Evolutionary conservation across 257 asterid species (phyloP).

Genomic region (Prunella vulgaris): DNA sequence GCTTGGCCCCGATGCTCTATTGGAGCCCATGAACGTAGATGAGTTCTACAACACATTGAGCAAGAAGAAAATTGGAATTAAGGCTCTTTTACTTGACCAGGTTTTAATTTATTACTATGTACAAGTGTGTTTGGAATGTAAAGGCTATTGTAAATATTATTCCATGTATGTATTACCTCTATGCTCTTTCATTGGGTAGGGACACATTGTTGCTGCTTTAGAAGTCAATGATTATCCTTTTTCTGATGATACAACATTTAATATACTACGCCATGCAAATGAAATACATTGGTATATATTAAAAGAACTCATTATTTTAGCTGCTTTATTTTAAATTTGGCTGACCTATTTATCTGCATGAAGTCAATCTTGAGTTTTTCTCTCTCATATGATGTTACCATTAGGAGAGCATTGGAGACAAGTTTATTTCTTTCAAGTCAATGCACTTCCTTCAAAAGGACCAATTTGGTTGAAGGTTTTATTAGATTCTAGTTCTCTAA

Average conservation of each 20-base stretch:
- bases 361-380: neutral
- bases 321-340: neutral
- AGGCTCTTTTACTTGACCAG: conserved; percentile 99
- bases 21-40: conserved; percentile 66
- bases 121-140: neutral
- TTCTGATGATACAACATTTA: neutral
- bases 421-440: neutral
- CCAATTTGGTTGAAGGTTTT: too few species aligned
- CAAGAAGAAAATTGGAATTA: conserved; percentile 87
- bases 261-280: neutral
- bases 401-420: neutral
- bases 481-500: too few species aligned
- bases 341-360: neutral
- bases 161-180: neutral
- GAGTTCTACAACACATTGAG: conserved; percentile 55
- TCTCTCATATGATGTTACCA: neutral
- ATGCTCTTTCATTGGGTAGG: neutral
- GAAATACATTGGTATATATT: neutral
- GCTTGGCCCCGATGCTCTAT: conserved; percentile 97
- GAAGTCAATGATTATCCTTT: neutral
- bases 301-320: conserved; percentile 2
- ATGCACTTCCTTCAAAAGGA: neutral
- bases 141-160: neutral
- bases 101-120: conserved; percentile 33
- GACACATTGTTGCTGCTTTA: conserved; percentile 5